Conservation (phyloP, 2,329 filamentous ascomycete species). For the Fusarium foetens region DNA sequence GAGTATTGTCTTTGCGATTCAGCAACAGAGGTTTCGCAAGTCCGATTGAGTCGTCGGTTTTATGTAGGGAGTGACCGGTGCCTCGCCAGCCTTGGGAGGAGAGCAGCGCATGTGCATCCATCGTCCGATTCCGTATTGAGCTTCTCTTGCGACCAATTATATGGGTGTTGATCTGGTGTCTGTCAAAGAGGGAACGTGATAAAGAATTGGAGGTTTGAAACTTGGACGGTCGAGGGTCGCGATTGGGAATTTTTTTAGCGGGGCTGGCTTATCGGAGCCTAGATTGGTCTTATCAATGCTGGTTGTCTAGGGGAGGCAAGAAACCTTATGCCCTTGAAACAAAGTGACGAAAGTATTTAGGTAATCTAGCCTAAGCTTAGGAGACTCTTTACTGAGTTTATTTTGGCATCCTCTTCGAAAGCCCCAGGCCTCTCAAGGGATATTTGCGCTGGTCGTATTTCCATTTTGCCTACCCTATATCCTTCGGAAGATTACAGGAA, state of each 20-base stretch:
- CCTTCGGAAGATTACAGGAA: neutral
- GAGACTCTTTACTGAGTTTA: neutral
- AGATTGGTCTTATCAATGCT: neutral
- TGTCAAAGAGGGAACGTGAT: neutral
- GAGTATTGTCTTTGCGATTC: constrained; percentile 81
- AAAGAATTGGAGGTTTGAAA: neutral
- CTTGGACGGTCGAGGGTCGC: neutral
- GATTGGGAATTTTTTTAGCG: constrained; percentile 45
- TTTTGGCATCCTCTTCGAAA: too few relatives aligned
- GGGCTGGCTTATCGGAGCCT: constrained; percentile 41
- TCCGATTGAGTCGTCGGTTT: constrained; percentile 75
- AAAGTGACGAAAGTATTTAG: neutral
- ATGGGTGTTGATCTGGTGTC: neutral
- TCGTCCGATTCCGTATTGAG: constrained; percentile 48
- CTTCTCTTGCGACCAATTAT: neutral
- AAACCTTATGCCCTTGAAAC: neutral
- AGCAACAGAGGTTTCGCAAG: constrained; percentile 86
- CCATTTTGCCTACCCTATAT: neutral
- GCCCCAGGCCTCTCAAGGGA: too few relatives aligned
- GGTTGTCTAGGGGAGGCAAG: neutral
- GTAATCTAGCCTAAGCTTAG: neutral
- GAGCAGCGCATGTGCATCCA: constrained; percentile 88
- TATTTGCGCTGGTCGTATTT: neutral
- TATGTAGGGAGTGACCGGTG: constrained; percentile 86
- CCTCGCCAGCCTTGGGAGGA: constrained; percentile 91